Conservation (phyloP, 257 asterid genomes). For the Solanum chmielewskii region DNA sequence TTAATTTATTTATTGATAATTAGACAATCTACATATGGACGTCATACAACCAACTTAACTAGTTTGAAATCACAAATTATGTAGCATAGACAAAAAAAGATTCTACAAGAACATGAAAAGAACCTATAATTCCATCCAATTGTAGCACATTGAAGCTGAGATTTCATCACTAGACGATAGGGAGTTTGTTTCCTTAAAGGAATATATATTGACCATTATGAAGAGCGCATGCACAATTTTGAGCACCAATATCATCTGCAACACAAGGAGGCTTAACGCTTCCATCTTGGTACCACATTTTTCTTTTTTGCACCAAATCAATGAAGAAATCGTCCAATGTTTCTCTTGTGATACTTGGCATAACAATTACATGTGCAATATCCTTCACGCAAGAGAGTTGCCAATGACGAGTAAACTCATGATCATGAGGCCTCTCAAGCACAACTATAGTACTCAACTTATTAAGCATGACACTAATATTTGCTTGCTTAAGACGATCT, state of each 20-base stretch:
- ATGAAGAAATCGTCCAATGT: background rate
- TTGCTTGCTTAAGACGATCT: background rate
- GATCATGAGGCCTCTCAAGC: background rate
- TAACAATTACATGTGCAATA: background rate
- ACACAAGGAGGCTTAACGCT: background rate
- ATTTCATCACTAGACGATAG: background rate
- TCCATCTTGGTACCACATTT: background rate
- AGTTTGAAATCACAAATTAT: background rate
- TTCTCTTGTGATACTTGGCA: background rate
- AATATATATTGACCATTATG: background rate
- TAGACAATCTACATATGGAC: background rate
- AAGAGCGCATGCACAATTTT: background rate
- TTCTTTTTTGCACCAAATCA: background rate
- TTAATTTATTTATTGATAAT: background rate
- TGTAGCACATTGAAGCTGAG: background rate
- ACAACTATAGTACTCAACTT: conserved; percentile 7
- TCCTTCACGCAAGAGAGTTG: background rate
- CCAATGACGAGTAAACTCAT: background rate
- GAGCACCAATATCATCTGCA: background rate
- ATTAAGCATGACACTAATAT: conserved; percentile 3
- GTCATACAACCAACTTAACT: background rate
- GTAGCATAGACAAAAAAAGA: background rate
- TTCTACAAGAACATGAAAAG: background rate
- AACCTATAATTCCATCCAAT: background rate
- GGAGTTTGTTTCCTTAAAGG: background rate